Conservation (phyloP, 768 basidiomycete genomes). For the Mycena polygramma region DNA sequence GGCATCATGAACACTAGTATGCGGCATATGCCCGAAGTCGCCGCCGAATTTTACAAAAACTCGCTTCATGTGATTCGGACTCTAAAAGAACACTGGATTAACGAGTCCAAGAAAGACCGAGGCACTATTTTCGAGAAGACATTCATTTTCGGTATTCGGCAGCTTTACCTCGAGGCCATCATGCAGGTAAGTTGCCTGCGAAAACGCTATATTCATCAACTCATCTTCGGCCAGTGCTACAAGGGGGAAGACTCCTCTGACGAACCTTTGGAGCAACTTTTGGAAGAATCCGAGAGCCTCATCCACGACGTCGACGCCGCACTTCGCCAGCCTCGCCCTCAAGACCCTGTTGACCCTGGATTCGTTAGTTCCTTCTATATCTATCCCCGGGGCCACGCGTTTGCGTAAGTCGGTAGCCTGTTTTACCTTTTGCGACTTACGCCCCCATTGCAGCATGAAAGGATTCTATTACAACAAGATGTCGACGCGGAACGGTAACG, state of each 20-base stretch:
- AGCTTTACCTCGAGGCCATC: slow-evolving; percentile 34
- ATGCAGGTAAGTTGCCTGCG: slow-evolving; percentile 31
- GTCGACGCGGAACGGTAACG: neutral
- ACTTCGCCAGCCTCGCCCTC: slow-evolving; percentile 10
- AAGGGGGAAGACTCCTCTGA: neutral
- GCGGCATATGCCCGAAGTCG: slow-evolving; percentile 11
- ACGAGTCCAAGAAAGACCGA: slow-evolving; percentile 18
- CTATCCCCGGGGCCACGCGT: slow-evolving; percentile 36
- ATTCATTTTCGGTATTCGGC: slow-evolving; percentile 35
- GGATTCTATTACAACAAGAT: slow-evolving; percentile 31
- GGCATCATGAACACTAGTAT: slow-evolving; percentile 17
- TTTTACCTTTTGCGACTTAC: neutral
- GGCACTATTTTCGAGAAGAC: slow-evolving; percentile 34
- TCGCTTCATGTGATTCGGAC: slow-evolving; percentile 26
- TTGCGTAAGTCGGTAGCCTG: slow-evolving; percentile 25
- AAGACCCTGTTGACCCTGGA: slow-evolving; percentile 22
- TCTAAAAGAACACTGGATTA: slow-evolving; percentile 29
- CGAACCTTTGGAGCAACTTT: slow-evolving; percentile 20
- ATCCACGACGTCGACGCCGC: slow-evolving; percentile 31
- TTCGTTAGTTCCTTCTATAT: slow-evolving; percentile 30
- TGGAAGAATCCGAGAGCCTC: slow-evolving; percentile 30
- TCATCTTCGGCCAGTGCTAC: too few species aligned
- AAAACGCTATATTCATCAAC: too few species aligned
- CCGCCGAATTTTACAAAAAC: slow-evolving; percentile 27
- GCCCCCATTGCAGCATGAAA: slow-evolving; percentile 19